Evolutionary conservation across 139 green algal species (phyloP), one percentile per base, ranked within the genome.

Genomic region (Tetraselmis striata): DNA sequence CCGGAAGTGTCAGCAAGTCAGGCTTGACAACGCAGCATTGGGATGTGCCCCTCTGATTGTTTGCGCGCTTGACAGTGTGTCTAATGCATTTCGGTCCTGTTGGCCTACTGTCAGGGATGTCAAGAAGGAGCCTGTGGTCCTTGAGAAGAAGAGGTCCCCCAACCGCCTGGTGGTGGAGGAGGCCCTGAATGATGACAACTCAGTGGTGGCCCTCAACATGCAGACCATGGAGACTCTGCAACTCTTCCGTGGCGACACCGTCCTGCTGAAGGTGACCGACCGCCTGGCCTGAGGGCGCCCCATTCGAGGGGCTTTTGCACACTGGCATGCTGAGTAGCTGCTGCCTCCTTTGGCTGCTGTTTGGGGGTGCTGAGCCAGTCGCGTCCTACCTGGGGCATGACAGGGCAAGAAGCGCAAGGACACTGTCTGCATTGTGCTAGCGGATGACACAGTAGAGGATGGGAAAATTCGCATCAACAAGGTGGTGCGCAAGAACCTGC

Each of bases 331-430:
- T n/a, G n/a, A n/a, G n/a, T n/a, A n/a, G n/a, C n/a, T n/a, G n/a
- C n/a, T n/a, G n/a, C n/a, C n/a, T n/a, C n/a, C n/a, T n/a, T n/a
- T n/a, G n/a, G n/a, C n/a, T n/a, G n/a, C n/a, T n/a, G n/a, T n/a
- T n/a, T n/a, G n/a, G n/a, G n/a, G n/a, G n/a, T n/a, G n/a, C n/a
- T n/a, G n/a, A n/a, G n/a, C n/a, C n/a, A n/a, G n/a, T n/a, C n/a
- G n/a, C n/a, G n/a, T n/a, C n/a, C 22, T 75, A 18, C 22, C 58
- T 18, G 58, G 58, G 58, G 58, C 58, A 23, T 23, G 58, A 75
- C 93, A 98, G 94, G 97, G 97, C 75, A 99, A 99, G 90, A 99
- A 99, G 92, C 93, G 97, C 76, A 96, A 95, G 84, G 97, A 99
- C 87, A 99, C 97, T 0, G 96, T 99, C 26, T 99, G 97, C 92